phyloP scores from a whole-genome alignment of 768 basidiomycete species.

The Melanogaster broomeanus region DNA sequence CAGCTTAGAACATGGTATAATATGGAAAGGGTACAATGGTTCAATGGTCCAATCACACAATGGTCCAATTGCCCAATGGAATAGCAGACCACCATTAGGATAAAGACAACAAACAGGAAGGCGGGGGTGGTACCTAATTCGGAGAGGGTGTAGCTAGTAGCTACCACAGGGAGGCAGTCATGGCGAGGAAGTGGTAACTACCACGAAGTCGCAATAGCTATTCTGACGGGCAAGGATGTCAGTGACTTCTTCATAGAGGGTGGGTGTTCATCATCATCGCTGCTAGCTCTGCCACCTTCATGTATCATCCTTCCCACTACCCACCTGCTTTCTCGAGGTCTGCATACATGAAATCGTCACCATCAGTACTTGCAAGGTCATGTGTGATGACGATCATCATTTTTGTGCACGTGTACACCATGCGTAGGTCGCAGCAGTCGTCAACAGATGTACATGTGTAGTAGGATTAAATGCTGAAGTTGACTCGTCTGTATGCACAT shows the following conservation, averaged over 20 bases:
- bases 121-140: too few species aligned
- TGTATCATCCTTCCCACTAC: conserved; percentile 72
- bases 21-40: too few species aligned
- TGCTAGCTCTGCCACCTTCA: conserved; percentile 58
- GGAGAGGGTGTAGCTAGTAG: too few species aligned
- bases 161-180: too few species aligned
- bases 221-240: conserved; percentile 49
- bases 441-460: conserved; percentile 82
- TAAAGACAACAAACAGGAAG: too few species aligned
- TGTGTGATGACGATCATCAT: conserved; percentile 76
- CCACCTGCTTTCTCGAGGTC: conserved; percentile 70
- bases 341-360: conserved; percentile 81
- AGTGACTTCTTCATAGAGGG: conserved; percentile 41
- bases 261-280: conserved; percentile 34
- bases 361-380: conserved; percentile 80
- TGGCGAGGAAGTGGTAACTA: too few species aligned
- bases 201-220: too few species aligned
- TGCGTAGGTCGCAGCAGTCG: conserved; percentile 68
- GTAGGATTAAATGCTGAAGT: conserved; percentile 85
- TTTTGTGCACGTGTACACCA: conserved; percentile 65
- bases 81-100: too few species aligned
- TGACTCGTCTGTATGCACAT: conserved; percentile 58
- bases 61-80: too few species aligned
- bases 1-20: too few species aligned
- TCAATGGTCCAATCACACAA: too few species aligned